These are phyloP conservation scores for Suillus cothurnatus DNA, from an alignment of 768 basidiomycete genomes.

Conservation along the genomic window DNA sequence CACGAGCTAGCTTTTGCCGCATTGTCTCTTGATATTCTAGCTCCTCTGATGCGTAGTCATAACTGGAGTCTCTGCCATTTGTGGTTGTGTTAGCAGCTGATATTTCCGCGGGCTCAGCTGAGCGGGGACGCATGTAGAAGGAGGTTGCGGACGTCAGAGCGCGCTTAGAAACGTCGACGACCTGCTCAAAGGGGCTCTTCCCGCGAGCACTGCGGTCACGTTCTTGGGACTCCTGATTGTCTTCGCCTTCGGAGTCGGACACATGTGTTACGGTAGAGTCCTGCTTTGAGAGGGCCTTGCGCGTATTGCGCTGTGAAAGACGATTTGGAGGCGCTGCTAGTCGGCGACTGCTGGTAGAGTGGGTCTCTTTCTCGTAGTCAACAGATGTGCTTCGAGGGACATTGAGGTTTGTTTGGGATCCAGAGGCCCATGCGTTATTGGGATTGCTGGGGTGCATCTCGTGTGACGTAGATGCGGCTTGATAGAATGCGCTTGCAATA, in stretches of 20 bases:
- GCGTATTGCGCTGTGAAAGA: slow-evolving; percentile 33
- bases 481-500: slow-evolving; percentile 78
- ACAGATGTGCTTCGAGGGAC: slow-evolving; percentile 78
- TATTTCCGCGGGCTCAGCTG: slow-evolving; percentile 53
- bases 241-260: slow-evolving; percentile 73
- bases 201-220: slow-evolving; percentile 47
- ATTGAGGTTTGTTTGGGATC: slow-evolving; percentile 44
- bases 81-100: slow-evolving; percentile 38
- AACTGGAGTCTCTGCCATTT: slow-evolving; percentile 50
- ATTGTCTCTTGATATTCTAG: slow-evolving; percentile 52
- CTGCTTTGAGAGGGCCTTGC: slow-evolving; percentile 58
- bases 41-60: slow-evolving; percentile 82
- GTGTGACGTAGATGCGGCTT: slow-evolving; percentile 54
- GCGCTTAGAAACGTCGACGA: slow-evolving; percentile 56
- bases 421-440: slow-evolving; percentile 69
- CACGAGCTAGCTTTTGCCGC: slow-evolving; percentile 24
- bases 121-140: slow-evolving; percentile 66
- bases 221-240: slow-evolving; percentile 29
- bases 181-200: slow-evolving; percentile 70
- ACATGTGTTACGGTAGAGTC: slow-evolving; percentile 51
- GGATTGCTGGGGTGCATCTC: slow-evolving; percentile 52
- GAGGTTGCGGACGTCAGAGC: slow-evolving; percentile 54
- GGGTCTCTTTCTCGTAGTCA: slow-evolving; percentile 73
- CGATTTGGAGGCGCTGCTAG: slow-evolving; percentile 65
- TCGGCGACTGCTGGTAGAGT: slow-evolving; percentile 54